phyloP scores from a whole-genome alignment of 768 basidiomycete genomes.

The Lactarius akahatsu region DNA sequence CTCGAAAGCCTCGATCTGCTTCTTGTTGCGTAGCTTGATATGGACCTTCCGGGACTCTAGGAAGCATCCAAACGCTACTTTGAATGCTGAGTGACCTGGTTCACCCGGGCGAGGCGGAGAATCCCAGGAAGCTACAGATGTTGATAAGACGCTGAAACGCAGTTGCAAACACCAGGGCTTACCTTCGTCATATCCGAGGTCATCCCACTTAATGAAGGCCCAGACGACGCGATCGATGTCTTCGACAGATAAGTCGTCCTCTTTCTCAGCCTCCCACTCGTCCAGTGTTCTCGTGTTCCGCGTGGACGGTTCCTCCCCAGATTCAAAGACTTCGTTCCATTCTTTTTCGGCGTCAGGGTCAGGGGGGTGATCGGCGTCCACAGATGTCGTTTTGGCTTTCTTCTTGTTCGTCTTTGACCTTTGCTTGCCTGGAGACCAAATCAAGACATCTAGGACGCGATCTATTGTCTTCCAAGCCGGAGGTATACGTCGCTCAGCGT shows the following conservation, averaged over 20 bases:
- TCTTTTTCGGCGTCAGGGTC: constrained; percentile 36
- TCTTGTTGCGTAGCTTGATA: constrained; percentile 50
- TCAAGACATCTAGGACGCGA: constrained; percentile 77
- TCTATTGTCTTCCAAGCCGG: constrained; percentile 86
- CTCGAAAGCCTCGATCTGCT: constrained; percentile 47
- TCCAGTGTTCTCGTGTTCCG: constrained; percentile 57
- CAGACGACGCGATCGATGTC: constrained; percentile 67
- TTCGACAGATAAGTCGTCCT: constrained; percentile 43
- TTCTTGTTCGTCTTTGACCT: constrained; percentile 31
- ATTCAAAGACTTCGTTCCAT: constrained; percentile 43
- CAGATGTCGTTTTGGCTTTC: constrained; percentile 31
- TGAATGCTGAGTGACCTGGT: constrained; percentile 60
- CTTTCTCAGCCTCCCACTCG: constrained; percentile 54
- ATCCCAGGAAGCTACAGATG: constrained; percentile 80
- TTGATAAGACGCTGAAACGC: constrained; percentile 9
- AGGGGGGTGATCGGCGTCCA: constrained; percentile 35
- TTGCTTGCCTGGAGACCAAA: constrained; percentile 52
- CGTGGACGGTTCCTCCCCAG: constrained; percentile 63
- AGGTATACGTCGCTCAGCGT: constrained; percentile 77
- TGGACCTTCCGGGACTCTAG: constrained; percentile 58
- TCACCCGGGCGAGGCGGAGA: constrained; percentile 69
- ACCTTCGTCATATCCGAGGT: constrained; percentile 93
- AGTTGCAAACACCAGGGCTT: constrained; percentile 30
- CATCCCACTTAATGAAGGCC: constrained; percentile 92
- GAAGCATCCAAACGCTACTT: constrained; percentile 64